Base-by-base conservation (phyloP, 116 monocot genomes). In the Dioscorea cayenensis region DNA sequence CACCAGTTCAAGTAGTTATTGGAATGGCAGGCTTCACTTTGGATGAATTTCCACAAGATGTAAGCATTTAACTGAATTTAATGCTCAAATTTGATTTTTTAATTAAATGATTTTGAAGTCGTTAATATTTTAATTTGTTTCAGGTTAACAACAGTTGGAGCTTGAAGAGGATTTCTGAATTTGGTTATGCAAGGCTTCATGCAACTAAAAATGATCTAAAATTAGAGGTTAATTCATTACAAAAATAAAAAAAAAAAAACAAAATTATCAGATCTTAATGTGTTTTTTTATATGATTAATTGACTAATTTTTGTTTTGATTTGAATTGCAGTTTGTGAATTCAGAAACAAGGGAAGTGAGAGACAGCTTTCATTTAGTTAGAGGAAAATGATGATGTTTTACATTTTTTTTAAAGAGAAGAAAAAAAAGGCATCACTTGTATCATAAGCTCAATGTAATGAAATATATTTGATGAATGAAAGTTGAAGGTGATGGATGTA, bases 1-100 rank as follows among this genome's bases (percentile, higher is more conserved):
- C 86, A 28, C 92, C 92, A 27, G 82, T 92, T 76, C 84, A 92
- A 83, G 86, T 70, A 19, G 51, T 86, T 49, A 82, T 86, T 51
- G 92, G 89, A 70, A 86, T 83, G 80, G 92, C 84, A 14, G 92
- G 92, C 6, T 89, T 89, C 68, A 76, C 7, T 6, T 80, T 92
- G 23, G 89, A 89, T 49, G 36, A 49, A 0, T 92, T 92, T 60
- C 75, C 78, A 43, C 63, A 23, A 27, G 22, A 70, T 36, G 88
- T 83, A 62, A 79, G 84, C 69, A 43, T 6, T 35, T 19, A 14
- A 32, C 14, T n/a, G 21, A 48, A 49, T 19, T 28, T 29, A 9
- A 27, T 23, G 3, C 18, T 20, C 22, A 7, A 27, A 20, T 22
- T 62, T 23, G 62, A 62, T 62, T 23, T 27, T 62, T 23, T 27